A percentile compares a stretch with the other conserved stretches of the same genome.
Conservation (phyloP, 352 stramenopile genomes). For the Aphanomyces astaci region DNA sequence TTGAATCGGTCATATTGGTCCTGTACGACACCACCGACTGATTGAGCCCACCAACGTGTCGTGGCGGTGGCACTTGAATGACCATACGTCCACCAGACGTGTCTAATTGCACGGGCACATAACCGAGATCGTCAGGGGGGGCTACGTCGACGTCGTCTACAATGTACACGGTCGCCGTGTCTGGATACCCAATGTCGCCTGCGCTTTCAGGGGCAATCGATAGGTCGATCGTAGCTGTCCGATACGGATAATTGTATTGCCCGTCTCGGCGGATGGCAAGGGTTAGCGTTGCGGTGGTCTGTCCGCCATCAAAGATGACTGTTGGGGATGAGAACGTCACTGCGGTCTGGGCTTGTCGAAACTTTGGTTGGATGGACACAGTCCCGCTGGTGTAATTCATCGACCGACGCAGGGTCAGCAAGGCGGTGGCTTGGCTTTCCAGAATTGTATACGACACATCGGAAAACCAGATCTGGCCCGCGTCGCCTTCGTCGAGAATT, state of each 20-base stretch:
- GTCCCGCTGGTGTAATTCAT: neutral
- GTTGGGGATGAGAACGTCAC: neutral
- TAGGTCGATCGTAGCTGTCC: neutral
- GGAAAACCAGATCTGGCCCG: neutral
- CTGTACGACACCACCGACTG: neutral
- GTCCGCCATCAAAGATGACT: neutral
- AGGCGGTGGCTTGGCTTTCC: neutral
- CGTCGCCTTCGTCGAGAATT: constrained; percentile 9
- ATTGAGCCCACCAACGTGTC: neutral
- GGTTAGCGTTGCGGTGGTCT: neutral
- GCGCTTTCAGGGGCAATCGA: neutral
- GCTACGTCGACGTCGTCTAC: constrained; percentile 11
- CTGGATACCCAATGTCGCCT: neutral
- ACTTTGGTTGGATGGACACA: neutral
- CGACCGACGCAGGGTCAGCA: neutral
- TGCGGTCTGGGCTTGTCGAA: neutral
- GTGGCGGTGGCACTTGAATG: neutral
- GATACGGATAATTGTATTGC: neutral
- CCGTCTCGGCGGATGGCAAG: neutral
- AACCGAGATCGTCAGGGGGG: neutral
- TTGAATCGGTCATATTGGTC: neutral
- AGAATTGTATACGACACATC: neutral
- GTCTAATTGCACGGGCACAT: neutral
- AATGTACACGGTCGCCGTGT: neutral
- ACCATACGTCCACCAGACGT: neutral